A percentile compares a stretch with the other conserved stretches of the same genome.
These are phyloP conservation scores for Fusarium pilosicola DNA, from an alignment of 2,329 filamentous ascomycete genomes.

Conservation along the genomic window DNA sequence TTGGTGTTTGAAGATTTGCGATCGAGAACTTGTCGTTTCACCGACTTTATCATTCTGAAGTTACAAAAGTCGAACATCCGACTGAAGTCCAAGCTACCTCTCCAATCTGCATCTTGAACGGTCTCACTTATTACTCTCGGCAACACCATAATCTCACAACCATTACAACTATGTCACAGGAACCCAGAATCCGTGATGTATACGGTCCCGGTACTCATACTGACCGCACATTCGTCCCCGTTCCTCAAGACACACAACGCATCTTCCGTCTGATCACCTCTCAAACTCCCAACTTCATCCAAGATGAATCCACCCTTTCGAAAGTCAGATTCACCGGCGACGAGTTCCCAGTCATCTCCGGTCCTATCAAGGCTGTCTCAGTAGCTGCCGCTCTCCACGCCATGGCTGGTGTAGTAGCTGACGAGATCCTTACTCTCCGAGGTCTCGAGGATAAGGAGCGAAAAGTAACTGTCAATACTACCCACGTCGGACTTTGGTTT, in stretches of 20 bases:
- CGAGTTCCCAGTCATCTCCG: background rate
- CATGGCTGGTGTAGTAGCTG: conserved; percentile 15
- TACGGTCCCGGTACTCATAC: conserved; percentile 13
- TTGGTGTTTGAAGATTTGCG: background rate
- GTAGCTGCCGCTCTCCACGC: conserved; percentile 11
- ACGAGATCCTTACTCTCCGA: conserved; percentile 13
- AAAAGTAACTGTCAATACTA: conserved; percentile 8
- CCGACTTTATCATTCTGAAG: background rate
- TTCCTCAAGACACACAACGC: conserved; percentile 1
- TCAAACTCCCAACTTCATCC: conserved; percentile 9
- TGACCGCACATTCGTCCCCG: conserved; percentile 4
- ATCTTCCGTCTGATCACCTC: conserved; percentile 17
- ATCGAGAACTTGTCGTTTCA: background rate
- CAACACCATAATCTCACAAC: too few relatives aligned
- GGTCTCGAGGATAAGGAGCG: background rate
- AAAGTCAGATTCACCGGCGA: conserved; percentile 8
- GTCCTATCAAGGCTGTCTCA: conserved; percentile 18
- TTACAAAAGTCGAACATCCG: background rate
- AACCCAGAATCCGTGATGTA: conserved; percentile 1
- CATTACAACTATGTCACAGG: conserved; percentile 2
- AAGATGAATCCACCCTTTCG: conserved; percentile 11
- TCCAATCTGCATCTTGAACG: too few relatives aligned
- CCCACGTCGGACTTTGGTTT: conserved; percentile 9
- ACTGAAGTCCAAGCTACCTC: too few relatives aligned
- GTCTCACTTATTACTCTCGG: too few relatives aligned